Evolutionary conservation across 2,329 filamentous ascomycete genomes (phyloP).

Genomic region (Trichoderma atroviride): DNA sequence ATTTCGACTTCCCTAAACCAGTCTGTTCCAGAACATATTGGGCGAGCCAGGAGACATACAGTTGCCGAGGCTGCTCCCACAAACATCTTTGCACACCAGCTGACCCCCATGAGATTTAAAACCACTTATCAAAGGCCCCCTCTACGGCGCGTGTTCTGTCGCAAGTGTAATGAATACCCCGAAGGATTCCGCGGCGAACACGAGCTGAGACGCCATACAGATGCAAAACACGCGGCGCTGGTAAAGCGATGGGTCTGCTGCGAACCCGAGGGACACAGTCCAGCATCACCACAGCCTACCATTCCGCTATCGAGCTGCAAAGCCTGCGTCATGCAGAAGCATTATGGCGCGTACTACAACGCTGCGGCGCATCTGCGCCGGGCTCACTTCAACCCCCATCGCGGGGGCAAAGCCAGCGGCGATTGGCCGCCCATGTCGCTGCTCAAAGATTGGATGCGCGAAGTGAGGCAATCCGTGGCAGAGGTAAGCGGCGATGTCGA

Average conservation of each 20-base stretch:
- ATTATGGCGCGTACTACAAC: slow-evolving; percentile 62
- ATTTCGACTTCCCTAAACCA: neutral
- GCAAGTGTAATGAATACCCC: slow-evolving; percentile 77
- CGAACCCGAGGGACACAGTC: slow-evolving; percentile 47
- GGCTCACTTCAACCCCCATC: slow-evolving; percentile 59
- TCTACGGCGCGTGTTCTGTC: slow-evolving; percentile 74
- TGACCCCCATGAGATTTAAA: slow-evolving; percentile 40
- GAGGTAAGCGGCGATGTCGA: slow-evolving; percentile 41
- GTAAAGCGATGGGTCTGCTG: slow-evolving; percentile 61
- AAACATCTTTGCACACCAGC: slow-evolving; percentile 48
- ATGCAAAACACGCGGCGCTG: slow-evolving; percentile 58
- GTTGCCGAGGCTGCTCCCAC: slow-evolving; percentile 51
- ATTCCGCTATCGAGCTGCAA: slow-evolving; percentile 59
- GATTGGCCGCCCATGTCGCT: slow-evolving; percentile 62
- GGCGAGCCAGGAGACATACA: slow-evolving; percentile 46
- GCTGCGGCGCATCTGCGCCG: slow-evolving; percentile 60
- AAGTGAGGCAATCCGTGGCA: slow-evolving; percentile 57
- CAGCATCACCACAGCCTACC: slow-evolving; percentile 48
- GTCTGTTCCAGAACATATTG: slow-evolving; percentile 27
- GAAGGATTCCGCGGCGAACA: slow-evolving; percentile 91
- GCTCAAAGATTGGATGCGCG: slow-evolving; percentile 63
- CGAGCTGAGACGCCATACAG: slow-evolving; percentile 71
- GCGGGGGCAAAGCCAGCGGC: slow-evolving; percentile 59
- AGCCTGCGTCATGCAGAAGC: slow-evolving; percentile 58
- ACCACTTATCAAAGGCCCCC: slow-evolving; percentile 57